phyloP scores from a whole-genome alignment of 139 green algal genomes.

The Chlamydomonas applanata region DNA sequence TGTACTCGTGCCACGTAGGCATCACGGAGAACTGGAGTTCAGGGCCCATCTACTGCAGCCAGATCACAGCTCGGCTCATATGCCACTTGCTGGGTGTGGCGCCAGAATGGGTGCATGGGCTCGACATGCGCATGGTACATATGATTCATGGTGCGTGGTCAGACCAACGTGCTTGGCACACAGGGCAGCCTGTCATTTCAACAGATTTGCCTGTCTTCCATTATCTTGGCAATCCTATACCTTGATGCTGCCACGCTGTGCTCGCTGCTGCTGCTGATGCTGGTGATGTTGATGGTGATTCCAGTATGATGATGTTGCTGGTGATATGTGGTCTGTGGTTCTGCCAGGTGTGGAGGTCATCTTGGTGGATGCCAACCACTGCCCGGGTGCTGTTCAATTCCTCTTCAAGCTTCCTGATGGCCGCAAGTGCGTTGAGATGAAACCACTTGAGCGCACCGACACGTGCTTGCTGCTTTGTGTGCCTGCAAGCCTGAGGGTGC shows the following conservation, averaged over 20 bases:
- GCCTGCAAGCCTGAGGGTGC: too few species aligned
- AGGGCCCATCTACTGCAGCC: constrained; percentile 80
- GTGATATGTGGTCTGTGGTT: too few species aligned
- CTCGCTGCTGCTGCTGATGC: not conserved
- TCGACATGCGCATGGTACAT: constrained; percentile 46
- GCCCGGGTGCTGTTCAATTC: constrained; percentile 73
- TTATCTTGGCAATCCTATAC: too few species aligned
- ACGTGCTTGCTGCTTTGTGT: too few species aligned
- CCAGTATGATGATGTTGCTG: too few species aligned
- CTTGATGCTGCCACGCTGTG: not conserved
- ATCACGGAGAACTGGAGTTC: constrained; percentile 64
- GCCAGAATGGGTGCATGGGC: constrained; percentile 26
- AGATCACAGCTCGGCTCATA: constrained; percentile 61
- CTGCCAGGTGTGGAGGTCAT: constrained; percentile 73
- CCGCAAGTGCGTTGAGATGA: not conserved
- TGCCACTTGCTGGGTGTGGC: constrained; percentile 51
- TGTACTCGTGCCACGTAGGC: too few species aligned
- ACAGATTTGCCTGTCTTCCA: not conserved
- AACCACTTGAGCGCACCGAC: too few species aligned
- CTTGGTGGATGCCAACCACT: constrained; percentile 81
- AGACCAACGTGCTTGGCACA: not conserved
- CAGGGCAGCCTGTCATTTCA: not conserved
- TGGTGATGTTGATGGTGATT: too few species aligned
- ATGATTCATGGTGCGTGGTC: constrained; percentile 51
- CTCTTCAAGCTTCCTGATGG: constrained; percentile 65